These are phyloP conservation scores for Codiaeum variegatum DNA, from an alignment of 441 rosid species.

Conservation along the genomic window DNA sequence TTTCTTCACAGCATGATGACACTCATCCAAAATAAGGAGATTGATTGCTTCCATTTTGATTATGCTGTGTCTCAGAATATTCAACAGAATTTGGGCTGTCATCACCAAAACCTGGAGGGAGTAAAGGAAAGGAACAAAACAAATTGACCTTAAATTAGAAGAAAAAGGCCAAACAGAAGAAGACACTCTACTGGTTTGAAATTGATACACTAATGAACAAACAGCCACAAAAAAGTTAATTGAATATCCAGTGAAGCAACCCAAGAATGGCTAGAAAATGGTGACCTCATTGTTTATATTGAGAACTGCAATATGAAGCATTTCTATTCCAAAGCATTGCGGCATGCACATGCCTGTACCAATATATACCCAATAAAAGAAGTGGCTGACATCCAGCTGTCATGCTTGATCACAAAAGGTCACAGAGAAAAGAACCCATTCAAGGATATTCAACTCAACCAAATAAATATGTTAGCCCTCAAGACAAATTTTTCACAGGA, in stretches of 20 bases:
- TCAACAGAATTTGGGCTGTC: conserved; percentile 97
- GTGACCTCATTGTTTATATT: not conserved
- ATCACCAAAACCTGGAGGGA: conserved; percentile 78
- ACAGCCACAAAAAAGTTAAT: not conserved
- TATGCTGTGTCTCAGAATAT: conserved; percentile 96
- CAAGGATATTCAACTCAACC: not conserved
- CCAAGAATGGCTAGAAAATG: not conserved
- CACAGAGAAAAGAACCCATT: not conserved
- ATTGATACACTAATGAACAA: not conserved
- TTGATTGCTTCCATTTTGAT: conserved; percentile 85
- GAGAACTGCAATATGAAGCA: not conserved
- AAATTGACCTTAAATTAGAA: not conserved
- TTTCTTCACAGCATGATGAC: conserved; percentile 99
- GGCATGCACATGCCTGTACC: not conserved
- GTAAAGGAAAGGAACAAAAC: conserved; percentile 2
- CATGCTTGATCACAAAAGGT: not conserved
- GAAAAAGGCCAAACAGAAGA: not conserved
- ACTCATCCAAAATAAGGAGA: conserved; percentile 94
- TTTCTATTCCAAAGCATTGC: not conserved
- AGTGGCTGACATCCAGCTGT: not conserved
- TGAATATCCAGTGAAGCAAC: not conserved
- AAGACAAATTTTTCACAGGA: not conserved
- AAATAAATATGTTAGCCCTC: no score
- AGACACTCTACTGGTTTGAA: not conserved
- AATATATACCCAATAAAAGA: not conserved